Percentiles rank a stretch among this genome's conserved stretches.
Conservation (phyloP, 495 filamentous ascomycete species). For the Penicillium salamii region DNA sequence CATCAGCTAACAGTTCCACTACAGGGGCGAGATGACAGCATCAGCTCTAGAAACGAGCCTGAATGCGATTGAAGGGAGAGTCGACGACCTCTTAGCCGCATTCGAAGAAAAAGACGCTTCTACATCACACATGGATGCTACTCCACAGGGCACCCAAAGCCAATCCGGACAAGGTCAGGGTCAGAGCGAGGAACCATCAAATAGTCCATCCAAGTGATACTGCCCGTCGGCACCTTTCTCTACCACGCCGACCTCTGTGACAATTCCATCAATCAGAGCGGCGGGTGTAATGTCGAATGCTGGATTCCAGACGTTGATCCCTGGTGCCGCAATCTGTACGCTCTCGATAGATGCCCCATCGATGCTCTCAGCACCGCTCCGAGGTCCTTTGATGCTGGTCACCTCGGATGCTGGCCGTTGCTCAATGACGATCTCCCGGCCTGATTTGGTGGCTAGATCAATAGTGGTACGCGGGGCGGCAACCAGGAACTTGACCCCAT, state of each 20-base stretch:
- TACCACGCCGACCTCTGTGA: constrained; percentile 87
- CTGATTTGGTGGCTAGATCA: constrained; percentile 74
- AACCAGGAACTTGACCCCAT: constrained; percentile 90
- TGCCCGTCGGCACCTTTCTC: constrained; percentile 70
- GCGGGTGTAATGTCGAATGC: constrained; percentile 92
- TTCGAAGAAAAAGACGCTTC: constrained; percentile 28
- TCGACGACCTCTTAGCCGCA: constrained; percentile 54
- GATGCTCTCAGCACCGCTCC: constrained; percentile 44
- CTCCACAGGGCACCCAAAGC: not conserved
- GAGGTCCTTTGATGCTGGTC: constrained; percentile 73
- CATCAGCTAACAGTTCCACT: no score
- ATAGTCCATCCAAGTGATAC: constrained; percentile 66
- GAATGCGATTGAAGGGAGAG: constrained; percentile 50
- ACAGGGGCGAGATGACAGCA: constrained; percentile 56
- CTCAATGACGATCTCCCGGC: constrained; percentile 81
- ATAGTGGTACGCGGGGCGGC: constrained; percentile 94
- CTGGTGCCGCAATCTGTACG: constrained; percentile 76
- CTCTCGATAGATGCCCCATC: constrained; percentile 58
- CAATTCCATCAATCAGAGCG: constrained; percentile 84
- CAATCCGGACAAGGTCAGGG: constrained; percentile 12
- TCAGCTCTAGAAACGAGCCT: constrained; percentile 55
- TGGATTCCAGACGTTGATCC: constrained; percentile 90
- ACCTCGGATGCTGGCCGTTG: constrained; percentile 76
- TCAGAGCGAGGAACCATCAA: constrained; percentile 29
- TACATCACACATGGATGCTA: not conserved